Percentiles rank a stretch among this genome's conserved stretches.
These are phyloP conservation scores for Prunus yedoensis DNA, from an alignment of 331 rosid genomes.

Conservation along the genomic window DNA sequence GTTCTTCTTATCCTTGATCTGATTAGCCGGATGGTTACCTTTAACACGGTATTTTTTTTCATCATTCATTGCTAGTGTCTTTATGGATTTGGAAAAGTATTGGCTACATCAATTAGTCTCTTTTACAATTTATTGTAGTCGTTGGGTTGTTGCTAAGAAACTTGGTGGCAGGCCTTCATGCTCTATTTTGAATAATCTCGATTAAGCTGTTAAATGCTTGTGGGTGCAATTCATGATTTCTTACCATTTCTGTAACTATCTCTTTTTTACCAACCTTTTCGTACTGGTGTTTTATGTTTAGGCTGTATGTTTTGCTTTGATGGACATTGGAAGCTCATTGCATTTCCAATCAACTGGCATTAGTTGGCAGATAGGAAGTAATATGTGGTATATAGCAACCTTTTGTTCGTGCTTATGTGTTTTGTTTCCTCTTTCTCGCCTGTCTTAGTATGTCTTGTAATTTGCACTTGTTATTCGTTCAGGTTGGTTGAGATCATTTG, in stretches of 20 bases:
- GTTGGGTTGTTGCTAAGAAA: neutral
- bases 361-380: constrained; percentile 50
- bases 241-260: constrained; percentile 3
- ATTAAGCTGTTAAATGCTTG: too few relatives aligned
- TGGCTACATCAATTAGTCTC: neutral
- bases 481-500: constrained; percentile 85
- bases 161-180: neutral
- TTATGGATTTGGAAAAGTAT: neutral
- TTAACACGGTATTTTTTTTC: constrained; percentile 55
- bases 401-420: constrained; percentile 7
- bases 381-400: constrained; percentile 51
- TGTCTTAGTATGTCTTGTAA: constrained; percentile 10
- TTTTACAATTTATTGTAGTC: neutral
- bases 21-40: constrained; percentile 73
- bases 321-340: constrained; percentile 46
- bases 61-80: neutral
- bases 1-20: constrained; percentile 70
- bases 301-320: constrained; percentile 74
- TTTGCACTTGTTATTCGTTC: constrained; percentile 23
- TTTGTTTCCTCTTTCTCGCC: constrained; percentile 15
- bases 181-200: neutral
- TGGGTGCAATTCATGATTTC: neutral
- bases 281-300: constrained; percentile 30
- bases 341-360: constrained; percentile 44
- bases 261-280: constrained; percentile 16